Base-by-base conservation (phyloP, 2,329 filamentous ascomycete species). In the Macrophomina pseudophaseolina region DNA sequence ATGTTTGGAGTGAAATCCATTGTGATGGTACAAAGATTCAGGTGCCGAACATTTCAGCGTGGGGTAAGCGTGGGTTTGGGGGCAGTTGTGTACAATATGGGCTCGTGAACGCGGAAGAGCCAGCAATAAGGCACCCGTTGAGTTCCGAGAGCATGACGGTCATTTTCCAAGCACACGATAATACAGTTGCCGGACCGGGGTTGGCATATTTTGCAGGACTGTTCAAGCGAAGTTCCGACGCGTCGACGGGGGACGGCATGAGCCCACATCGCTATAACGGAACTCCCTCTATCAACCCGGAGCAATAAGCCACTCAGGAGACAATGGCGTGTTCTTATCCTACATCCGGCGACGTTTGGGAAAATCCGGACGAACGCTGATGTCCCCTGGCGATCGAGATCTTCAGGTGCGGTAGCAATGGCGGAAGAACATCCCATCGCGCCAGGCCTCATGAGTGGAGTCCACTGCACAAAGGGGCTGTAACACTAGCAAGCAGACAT, bases 1-100 rank as follows among this genome's bases (percentile, higher is more conserved):
- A 69, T n/a, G 18, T 53, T 53, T 7, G 51, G 51, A 2, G 51
- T 53, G 51, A 53, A 53, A 35, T 53, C 51, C 51, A 53, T 53
- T 5, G 30, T 32, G 51, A 32, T 11, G 51, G 30, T 18, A 8
- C 5, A 9, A n/a, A 16, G 33, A 53, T 12, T 16, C 9, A 33
- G 30, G 18, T 14, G 18, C 7, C 42, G 42, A 44, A 14, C 42
- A n/a, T 35, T n/a, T 23, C 8, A 30, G 23, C 18, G 2, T 51
- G 48, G 18, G n/a, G 51, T n/a, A 32, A 5, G 16, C 8, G 28
- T 6, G 32, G 16, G 28, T 11, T 33, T 16, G 12, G n/a, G 51
- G 16, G 28, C 23, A 23, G n/a, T 32, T 16, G 30, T 33, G 16
- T 33, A 33, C n/a, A 30, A 4, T n/a, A 18, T 33, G 30, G 51